Evolutionary conservation across 108 stramenopile genomes (phyloP), one percentile per base, ranked within the genome.

Genomic region (Conticribra weissflogii): DNA sequence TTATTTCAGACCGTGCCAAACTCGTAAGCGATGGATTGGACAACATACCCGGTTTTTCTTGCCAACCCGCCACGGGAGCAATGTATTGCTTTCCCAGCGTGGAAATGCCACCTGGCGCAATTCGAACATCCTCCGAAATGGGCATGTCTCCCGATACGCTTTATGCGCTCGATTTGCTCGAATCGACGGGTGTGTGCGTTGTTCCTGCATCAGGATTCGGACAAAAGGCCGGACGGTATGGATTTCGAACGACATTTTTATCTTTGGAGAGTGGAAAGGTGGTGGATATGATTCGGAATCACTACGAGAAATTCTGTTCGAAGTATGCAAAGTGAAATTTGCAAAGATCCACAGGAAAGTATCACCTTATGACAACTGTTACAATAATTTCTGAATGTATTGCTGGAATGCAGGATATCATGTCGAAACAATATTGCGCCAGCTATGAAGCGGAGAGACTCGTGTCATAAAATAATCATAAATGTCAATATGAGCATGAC

Each of bases 141-240:
- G 95, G 90, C 5, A 66, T 83, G 49, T 68, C 92, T 16, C 94
- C 96, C 5, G 98, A 99, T 75, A 92, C 94, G 16, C 63, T 98
- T 24, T 99, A 99, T 76, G 95, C 96, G 57, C 68, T 99, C 2
- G 83, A 85, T 22, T 69, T 99, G 27, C 71, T 98, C 65, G 92
- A 98, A 48, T 68, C 71, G 2, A 97, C 96, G 3, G 98, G 98
- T 33, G 91, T 99, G 49, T 92, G 96, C 32, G 93, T 96, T 7
- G 98, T 99, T 4, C 98, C 98, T 8, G 98, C 96, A 21, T 87
- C 85, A 45, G 98, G 98, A 0, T 99, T 99, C 83, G 96, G 93
- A 17, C 98, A 99, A 79, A 81, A 78, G 54, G 83, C 87, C 28
- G 97, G 96, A 19, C 92, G 97, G 7, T 90, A 70, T 64, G 97